These are phyloP conservation scores for Penicillium sp. DNA, from an alignment of 2,329 filamentous ascomycete genomes.

Conservation along the genomic window DNA sequence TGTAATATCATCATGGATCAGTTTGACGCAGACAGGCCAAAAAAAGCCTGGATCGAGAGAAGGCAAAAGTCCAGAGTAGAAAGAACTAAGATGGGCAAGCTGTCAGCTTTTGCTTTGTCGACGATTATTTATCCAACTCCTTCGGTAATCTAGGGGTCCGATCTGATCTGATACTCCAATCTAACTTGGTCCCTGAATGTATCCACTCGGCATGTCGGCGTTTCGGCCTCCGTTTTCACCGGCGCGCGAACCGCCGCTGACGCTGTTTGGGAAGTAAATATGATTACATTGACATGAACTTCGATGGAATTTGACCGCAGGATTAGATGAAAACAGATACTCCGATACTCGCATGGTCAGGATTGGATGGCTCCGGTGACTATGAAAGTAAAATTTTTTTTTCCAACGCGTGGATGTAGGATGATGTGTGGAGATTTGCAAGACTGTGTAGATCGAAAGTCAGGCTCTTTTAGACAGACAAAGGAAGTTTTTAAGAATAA, in stretches of 20 bases:
- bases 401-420: neutral
- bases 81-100: neutral
- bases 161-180: neutral
- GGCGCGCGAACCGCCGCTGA: neutral
- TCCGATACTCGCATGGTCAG: neutral
- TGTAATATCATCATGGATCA: neutral
- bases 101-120: neutral
- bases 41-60: neutral
- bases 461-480: neutral
- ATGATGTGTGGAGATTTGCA: neutral
- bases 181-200: neutral
- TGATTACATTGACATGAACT: too few species aligned
- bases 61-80: too few species aligned
- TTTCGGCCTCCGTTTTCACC: constrained; percentile 7
- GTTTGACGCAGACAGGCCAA: neutral
- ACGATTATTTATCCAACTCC: neutral
- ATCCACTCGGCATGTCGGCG: constrained; percentile 7
- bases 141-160: neutral
- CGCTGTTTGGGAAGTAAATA: neutral
- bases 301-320: neutral
- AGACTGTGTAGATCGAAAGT: neutral
- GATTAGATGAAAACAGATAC: neutral
- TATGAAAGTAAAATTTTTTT: neutral
- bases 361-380: neutral
- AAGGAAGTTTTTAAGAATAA: neutral